Evolutionary conservation across 768 basidiomycete species (phyloP).

Genomic region (Postia placenta): DNA sequence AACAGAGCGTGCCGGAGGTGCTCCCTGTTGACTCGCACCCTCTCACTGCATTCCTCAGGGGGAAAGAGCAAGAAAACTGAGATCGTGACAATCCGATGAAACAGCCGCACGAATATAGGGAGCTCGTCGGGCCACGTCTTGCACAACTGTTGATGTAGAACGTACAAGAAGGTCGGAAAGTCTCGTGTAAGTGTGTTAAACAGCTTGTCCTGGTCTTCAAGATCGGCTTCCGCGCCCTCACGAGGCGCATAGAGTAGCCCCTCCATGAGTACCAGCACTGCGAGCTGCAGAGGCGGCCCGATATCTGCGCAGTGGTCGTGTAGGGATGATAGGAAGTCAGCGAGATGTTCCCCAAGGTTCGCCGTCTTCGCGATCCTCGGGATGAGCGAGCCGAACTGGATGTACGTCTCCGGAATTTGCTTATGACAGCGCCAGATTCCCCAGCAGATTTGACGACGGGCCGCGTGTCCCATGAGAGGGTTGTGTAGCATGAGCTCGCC

Average conservation of each 20-base stretch:
- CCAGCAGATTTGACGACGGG: slow-evolving; percentile 2
- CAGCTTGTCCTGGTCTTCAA: background rate
- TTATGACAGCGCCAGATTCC: background rate
- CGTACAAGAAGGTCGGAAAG: background rate
- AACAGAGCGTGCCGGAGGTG: no score
- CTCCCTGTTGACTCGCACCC: no score
- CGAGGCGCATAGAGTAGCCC: background rate
- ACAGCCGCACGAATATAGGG: background rate
- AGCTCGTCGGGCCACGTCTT: background rate
- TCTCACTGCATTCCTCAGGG: no score
- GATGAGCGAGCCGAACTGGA: background rate
- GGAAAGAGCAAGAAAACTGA: background rate
- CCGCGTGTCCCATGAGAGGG: background rate
- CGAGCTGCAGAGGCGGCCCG: background rate
- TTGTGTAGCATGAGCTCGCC: background rate
- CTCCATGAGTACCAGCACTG: background rate
- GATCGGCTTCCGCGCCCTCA: background rate
- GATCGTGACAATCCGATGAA: background rate
- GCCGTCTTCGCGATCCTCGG: no score
- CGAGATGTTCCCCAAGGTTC: no score
- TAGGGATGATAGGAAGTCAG: no score
- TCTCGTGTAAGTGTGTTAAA: background rate
- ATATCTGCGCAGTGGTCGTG: no score
- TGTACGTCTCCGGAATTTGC: background rate
- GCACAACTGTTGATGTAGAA: background rate